phyloP scores from a whole-genome alignment of 2,329 filamentous ascomycete species.

The Aspergillus sp. region DNA sequence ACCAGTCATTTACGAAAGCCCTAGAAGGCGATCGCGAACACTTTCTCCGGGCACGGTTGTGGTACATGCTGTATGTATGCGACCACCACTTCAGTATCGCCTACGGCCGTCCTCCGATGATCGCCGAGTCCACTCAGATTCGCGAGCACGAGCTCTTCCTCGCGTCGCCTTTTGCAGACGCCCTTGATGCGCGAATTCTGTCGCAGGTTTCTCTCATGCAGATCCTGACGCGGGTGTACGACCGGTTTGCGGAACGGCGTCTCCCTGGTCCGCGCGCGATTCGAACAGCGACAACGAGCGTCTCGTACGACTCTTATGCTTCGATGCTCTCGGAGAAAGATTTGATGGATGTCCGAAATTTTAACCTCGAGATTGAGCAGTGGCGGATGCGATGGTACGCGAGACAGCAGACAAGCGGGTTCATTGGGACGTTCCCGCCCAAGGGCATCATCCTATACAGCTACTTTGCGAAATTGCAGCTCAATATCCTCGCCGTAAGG shows the following conservation, averaged over 20 bases:
- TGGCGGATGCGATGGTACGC: not conserved
- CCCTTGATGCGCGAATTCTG: not conserved
- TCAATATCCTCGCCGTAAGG: not conserved
- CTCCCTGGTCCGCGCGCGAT: not conserved
- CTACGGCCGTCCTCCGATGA: slow-evolving; percentile 36
- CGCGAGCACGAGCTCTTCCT: not conserved
- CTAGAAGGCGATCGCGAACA: slow-evolving; percentile 22
- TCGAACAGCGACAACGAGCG: not conserved
- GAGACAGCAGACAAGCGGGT: not conserved
- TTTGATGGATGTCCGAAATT: not conserved
- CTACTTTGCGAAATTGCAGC: not conserved
- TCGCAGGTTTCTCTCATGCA: not conserved
- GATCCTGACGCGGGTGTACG: not conserved
- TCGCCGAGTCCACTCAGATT: not conserved
- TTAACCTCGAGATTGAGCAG: not conserved
- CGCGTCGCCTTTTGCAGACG: not conserved
- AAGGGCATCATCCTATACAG: not conserved
- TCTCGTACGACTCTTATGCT: not conserved
- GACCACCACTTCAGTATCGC: slow-evolving; percentile 40
- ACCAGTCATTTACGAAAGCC: slow-evolving; percentile 24
- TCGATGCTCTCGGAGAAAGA: not conserved
- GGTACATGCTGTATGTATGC: slow-evolving; percentile 39
- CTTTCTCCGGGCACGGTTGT: slow-evolving; percentile 27
- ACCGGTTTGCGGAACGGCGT: not conserved
- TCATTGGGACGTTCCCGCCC: not conserved